phyloP scores from a whole-genome alignment of 2,329 filamentous ascomycete genomes.

The Clarireedia paspali region DNA sequence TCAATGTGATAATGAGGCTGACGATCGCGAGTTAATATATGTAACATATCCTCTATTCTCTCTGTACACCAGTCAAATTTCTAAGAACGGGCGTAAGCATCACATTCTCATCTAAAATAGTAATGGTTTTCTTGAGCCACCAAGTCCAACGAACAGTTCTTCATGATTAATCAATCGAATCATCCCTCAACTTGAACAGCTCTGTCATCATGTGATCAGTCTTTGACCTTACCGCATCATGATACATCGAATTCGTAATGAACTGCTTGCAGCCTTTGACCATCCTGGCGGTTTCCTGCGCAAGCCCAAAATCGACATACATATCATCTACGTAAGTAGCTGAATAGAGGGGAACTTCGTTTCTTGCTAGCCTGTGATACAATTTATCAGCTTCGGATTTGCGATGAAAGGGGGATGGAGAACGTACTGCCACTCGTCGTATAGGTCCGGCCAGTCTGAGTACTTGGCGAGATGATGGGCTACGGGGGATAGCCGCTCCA shows the following conservation, averaged over 20 bases:
- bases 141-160: neutral
- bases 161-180: constrained; percentile 44
- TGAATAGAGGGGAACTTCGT: constrained; percentile 79
- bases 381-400: neutral
- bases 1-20: no score
- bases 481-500: constrained; percentile 58
- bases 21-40: no score
- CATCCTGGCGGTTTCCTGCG: constrained; percentile 63
- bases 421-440: constrained; percentile 55
- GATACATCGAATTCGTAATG: constrained; percentile 81
- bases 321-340: constrained; percentile 82
- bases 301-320: constrained; percentile 77
- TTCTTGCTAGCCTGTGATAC: constrained; percentile 47
- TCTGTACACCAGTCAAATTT: no score
- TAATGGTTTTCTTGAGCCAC: no score
- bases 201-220: constrained; percentile 69
- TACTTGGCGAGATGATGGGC: constrained; percentile 64
- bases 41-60: no score
- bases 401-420: neutral
- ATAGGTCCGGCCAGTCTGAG: constrained; percentile 66
- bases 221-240: constrained; percentile 69
- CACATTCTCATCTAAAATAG: no score
- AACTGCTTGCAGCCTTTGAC: constrained; percentile 74
- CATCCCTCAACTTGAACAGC: constrained; percentile 70
- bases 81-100: no score